These are phyloP conservation scores for Bacterosira constricta DNA, from an alignment of 108 stramenopile species.

Conservation along the genomic window DNA sequence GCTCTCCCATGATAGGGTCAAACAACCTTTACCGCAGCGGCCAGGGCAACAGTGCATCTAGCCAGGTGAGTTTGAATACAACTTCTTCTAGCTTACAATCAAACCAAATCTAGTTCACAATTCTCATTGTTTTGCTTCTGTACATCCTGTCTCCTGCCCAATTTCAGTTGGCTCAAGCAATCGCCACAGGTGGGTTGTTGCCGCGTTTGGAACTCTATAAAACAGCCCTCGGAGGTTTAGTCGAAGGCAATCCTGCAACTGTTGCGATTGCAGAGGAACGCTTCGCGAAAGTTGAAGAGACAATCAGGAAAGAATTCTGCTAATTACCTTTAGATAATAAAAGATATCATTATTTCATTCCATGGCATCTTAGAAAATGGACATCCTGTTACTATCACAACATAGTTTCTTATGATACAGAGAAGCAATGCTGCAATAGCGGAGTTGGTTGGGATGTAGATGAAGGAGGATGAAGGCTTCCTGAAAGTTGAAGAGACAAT, in stretches of 20 bases:
- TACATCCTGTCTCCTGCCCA: neutral
- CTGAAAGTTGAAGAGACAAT: too few relatives aligned
- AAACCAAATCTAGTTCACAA: too few relatives aligned
- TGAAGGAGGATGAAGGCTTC: too few relatives aligned
- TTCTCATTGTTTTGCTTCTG: neutral
- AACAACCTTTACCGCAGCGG: neutral
- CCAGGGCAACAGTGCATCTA: conserved; percentile 21
- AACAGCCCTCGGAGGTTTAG: conserved; percentile 41
- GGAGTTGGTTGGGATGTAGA: too few relatives aligned
- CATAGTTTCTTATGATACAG: neutral
- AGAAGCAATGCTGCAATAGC: too few relatives aligned
- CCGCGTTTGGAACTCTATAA: conserved; percentile 50
- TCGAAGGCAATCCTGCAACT: neutral
- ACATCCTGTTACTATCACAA: neutral
- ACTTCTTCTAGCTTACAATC: too few relatives aligned
- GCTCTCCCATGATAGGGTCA: conserved; percentile 3
- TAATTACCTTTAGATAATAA: too few relatives aligned
- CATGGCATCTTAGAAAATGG: too few relatives aligned
- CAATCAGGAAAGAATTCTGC: conserved; percentile 29
- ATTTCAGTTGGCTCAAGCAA: conserved; percentile 45
- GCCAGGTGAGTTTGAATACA: conserved; percentile 26
- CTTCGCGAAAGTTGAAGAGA: conserved; percentile 40
- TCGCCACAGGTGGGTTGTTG: conserved; percentile 43
- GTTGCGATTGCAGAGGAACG: conserved; percentile 29
- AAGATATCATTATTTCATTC: too few relatives aligned